Base-by-base conservation (phyloP, 2,329 filamentous ascomycete species). In the Venturia nashicola region DNA sequence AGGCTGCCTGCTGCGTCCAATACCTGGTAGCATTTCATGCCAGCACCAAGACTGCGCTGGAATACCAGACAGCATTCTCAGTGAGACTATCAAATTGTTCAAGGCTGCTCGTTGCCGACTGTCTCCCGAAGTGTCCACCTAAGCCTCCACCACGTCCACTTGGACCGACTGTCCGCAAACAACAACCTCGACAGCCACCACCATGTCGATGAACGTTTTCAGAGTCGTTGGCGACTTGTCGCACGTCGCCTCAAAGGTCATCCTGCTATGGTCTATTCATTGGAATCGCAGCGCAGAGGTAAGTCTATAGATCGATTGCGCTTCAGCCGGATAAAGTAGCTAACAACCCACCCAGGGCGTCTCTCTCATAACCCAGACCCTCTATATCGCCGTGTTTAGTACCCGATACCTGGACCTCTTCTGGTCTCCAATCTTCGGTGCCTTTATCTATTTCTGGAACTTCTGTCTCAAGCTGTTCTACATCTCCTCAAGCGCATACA, bases 231-330 rank as follows among this genome's bases (percentile, higher is more conserved):
- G 85, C 73, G 93, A 97, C 74, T 76, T 93, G 70, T 90, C 89
- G 71, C 93, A 97, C 74, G 84, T 90, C 57, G 80, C 86, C 60
- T 94, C 91, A 65, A 97, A 96, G 82, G 85, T 87, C 74, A 94
- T 97, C 72, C 82, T 97, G 70, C 91, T 97, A 77, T 89, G 87
- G 78, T 86, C 91, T 64, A 96, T 97, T 71, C 91, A 96, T 76
- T 84, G 84, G 68, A 96, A 97, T 73, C 84, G 84, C 72, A 94
- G 89, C 74, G 89, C 91, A 59, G 91, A 96, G 80, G 91, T 60
- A 9, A 18, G 61, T 62, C n/a, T 40, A 23, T 39, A 20, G 20
- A 60, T 60, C 16, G 18, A 12, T 14, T 27, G 20, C 23, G 14
- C 59, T 42, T 43, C n/a, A 60, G 39, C 36, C 59, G 43, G n/a